phyloP scores from a whole-genome alignment of 2,329 filamentous ascomycete genomes.

The Blastomyces percursus region DNA sequence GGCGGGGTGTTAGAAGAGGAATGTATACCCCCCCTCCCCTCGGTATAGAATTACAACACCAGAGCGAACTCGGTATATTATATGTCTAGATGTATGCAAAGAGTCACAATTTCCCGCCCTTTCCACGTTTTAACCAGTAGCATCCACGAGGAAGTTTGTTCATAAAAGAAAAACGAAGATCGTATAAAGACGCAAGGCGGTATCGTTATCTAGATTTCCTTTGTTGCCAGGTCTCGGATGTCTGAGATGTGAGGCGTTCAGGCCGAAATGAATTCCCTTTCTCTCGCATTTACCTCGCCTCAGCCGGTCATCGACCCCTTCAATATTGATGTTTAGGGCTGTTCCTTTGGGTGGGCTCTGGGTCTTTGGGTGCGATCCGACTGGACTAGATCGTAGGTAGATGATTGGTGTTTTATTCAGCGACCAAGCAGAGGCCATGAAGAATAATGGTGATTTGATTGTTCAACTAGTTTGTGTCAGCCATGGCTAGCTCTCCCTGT shows the following conservation, averaged over 20 bases:
- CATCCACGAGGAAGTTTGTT: not conserved
- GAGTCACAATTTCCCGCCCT: not conserved
- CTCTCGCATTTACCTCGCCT: not conserved
- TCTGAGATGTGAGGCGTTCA: constrained; percentile 16
- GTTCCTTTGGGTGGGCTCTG: not conserved
- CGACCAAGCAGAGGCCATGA: too few species aligned
- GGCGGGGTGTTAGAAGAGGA: not conserved
- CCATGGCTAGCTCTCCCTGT: too few species aligned
- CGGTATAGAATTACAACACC: not conserved
- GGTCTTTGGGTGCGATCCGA: constrained; percentile 1
- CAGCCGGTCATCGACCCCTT: not conserved
- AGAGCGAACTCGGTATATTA: not conserved
- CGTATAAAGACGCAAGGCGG: not conserved
- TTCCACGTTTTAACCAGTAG: not conserved
- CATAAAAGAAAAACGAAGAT: not conserved
- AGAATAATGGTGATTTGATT: not conserved
- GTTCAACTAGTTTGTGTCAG: not conserved
- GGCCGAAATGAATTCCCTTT: constrained; percentile 5
- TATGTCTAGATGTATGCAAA: not conserved
- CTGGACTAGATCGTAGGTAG: not conserved
- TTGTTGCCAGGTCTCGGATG: not conserved
- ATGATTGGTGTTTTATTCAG: not conserved
- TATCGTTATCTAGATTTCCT: not conserved
- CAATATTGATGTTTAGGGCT: not conserved
- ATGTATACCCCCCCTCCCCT: not conserved